These are phyloP conservation scores for Phycomyces blakesleeanus DNA, from an alignment of 192 early-diverging fungal genomes.

Conservation along the genomic window DNA sequence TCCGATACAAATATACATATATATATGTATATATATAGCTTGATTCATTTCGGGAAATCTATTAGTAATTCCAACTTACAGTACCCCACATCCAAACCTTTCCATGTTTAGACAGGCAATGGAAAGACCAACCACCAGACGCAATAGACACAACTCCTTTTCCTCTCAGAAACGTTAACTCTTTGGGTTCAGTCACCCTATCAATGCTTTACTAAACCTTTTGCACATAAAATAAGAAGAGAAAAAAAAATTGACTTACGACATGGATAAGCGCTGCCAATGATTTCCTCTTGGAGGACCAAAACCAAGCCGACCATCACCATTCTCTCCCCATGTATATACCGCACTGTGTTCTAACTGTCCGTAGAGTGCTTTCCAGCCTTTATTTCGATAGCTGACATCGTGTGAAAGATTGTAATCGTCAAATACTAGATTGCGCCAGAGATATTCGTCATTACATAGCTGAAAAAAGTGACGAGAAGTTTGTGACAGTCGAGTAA, in stretches of 20 bases:
- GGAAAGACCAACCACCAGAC: constrained; percentile 39
- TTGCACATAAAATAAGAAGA: not conserved
- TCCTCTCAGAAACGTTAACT: constrained; percentile 14
- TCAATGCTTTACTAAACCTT: not conserved
- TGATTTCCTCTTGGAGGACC: not conserved
- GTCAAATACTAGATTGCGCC: constrained; percentile 12
- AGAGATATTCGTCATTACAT: constrained; percentile 18
- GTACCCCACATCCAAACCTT: constrained; percentile 30
- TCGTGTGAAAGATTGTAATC: constrained; percentile 17
- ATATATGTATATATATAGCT: not conserved
- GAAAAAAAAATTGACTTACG: constrained; percentile 1
- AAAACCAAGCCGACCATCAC: constrained; percentile 20
- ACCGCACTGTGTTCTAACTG: constrained; percentile 14
- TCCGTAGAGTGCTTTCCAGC: constrained; percentile 31
- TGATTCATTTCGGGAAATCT: not conserved
- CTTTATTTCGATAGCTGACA: constrained; percentile 17
- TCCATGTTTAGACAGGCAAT: constrained; percentile 28
- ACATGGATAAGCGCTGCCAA: not conserved
- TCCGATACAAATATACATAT: not conserved
- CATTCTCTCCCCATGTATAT: constrained; percentile 32
- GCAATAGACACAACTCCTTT: constrained; percentile 32
- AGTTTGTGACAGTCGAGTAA: constrained; percentile 9
- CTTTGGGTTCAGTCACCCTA: constrained; percentile 13
- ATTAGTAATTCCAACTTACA: constrained; percentile 27
- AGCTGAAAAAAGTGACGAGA: constrained; percentile 8